A percentile compares a stretch with the other conserved stretches of the same genome.
Evolutionary conservation across 768 basidiomycete species (phyloP).

Genomic region (Serendipita indica): DNA sequence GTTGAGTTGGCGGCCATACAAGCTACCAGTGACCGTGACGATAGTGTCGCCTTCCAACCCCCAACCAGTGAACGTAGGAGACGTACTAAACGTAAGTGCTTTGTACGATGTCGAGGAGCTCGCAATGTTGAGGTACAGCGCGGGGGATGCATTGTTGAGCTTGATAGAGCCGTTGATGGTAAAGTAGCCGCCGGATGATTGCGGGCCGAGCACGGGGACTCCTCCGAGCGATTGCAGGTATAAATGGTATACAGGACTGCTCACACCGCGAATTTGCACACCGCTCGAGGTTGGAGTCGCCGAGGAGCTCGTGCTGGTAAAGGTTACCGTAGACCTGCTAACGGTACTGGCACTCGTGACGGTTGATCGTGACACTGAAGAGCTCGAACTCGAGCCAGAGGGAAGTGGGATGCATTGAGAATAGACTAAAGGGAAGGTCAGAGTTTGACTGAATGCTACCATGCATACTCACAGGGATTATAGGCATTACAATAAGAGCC

Average conservation of each 20-base stretch:
- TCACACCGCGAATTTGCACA: conserved; percentile 38
- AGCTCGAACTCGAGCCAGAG: conserved; percentile 12
- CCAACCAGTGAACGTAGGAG: conserved; percentile 40
- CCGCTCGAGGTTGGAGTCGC: conserved; percentile 18
- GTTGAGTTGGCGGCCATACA: conserved; percentile 37
- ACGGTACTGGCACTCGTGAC: conserved; percentile 18
- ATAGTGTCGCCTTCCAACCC: conserved; percentile 45
- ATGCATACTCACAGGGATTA: no score
- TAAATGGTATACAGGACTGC: conserved; percentile 40
- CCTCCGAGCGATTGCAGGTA: conserved; percentile 38
- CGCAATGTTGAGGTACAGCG: conserved; percentile 34
- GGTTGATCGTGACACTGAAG: conserved; percentile 15
- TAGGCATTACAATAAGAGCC: neutral
- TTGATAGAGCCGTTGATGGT: conserved; percentile 34
- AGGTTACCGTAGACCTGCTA: conserved; percentile 22
- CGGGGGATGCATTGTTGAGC: conserved; percentile 25
- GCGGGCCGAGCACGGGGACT: conserved; percentile 36
- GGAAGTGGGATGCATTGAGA: conserved; percentile 37
- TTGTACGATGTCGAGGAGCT: conserved; percentile 34
- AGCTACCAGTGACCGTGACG: conserved; percentile 21
- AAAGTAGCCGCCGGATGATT: conserved; percentile 36
- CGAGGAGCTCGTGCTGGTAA: conserved; percentile 16
- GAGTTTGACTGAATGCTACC: no score
- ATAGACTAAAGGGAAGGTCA: conserved; percentile 27
- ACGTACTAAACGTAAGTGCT: conserved; percentile 30